Base-by-base conservation (phyloP, 805 yeast genomes). In the Pichia gijzeniarum region DNA sequence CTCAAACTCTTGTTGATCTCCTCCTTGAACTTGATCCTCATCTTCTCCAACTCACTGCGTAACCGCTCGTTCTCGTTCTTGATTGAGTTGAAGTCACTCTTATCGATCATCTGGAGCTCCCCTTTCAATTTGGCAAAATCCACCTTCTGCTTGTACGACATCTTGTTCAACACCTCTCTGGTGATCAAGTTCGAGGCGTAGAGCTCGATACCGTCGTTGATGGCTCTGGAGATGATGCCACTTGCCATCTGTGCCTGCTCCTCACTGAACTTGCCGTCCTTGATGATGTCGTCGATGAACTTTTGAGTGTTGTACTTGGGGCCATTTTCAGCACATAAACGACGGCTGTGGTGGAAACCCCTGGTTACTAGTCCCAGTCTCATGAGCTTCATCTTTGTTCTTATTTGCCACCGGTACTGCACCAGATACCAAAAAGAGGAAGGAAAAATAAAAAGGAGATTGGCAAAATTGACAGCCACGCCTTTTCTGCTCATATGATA, bases 61-160 rank as follows among this genome's bases (percentile, higher is more conserved):
- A 93, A 71, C 43, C 88, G 73, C 56, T 91, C 98, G 59, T 86
- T 91, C 60, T 93, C 97, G 57, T 83, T 85, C 56, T 83, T 81
- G 49, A 91, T 74, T 42, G 79, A 78, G 48, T 85, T 81, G 58
- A 86, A 85, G 57, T 93, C 98, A 22, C 88, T 76, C 59, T 81
- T 80, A 66, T 93, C 98, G 64, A 87, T 77, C 41, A 88, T 80
- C 56, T 88, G 90, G 35, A 93, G 72, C 62, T 91, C 98, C 28
- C 96, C 95, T 59, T 90, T 83, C 49, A 93, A 74, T 60, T 91
- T 91, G 33, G 96, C 93, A 72, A 93, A 91, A 60, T 93, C 98
- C 28, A 93, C 97, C 56, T 91, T 87, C 58, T 93, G 98, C 61
- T 91, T 96, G 63, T 93, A 93, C 3, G 96, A 84, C 59, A 89